A percentile compares a stretch with the other conserved stretches of the same genome.
Evolutionary conservation across 139 green algal species (phyloP).

Genomic region (Mesotaenium endlicherianum): DNA sequence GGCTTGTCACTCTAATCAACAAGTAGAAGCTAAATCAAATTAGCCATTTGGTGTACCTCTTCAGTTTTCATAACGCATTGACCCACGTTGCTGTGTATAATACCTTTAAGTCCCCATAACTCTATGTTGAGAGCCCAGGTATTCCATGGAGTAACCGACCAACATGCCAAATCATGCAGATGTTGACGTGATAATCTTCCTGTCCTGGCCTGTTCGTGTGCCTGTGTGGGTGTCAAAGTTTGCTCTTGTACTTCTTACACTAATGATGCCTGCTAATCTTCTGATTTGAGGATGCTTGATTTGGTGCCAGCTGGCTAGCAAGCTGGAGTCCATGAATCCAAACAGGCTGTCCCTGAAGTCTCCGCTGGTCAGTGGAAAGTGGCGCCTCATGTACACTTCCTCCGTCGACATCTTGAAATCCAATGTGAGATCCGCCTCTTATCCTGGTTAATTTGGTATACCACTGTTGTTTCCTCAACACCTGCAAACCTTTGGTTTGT

Average conservation of each 20-base stretch:
- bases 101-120: too few relatives aligned
- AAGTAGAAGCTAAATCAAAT: too few relatives aligned
- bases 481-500: too few relatives aligned
- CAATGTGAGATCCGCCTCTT: constrained; percentile 32
- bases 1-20: too few relatives aligned
- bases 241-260: too few relatives aligned
- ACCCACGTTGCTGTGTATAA: too few relatives aligned
- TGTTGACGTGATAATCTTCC: too few relatives aligned
- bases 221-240: background rate
- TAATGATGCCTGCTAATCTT: background rate
- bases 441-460: too few relatives aligned
- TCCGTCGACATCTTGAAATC: constrained; percentile 72
- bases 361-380: constrained; percentile 68
- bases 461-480: too few relatives aligned
- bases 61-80: too few relatives aligned
- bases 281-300: background rate
- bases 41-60: too few relatives aligned
- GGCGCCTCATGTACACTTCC: constrained; percentile 91
- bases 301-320: background rate
- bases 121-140: background rate
- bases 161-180: background rate
- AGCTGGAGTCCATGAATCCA: constrained; percentile 74
- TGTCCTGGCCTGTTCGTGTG: too few relatives aligned
- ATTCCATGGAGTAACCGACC: background rate
- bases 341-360: constrained; percentile 62